Evolutionary conservation across 1,139 yeast genomes (phyloP).

Genomic region (Taiozyma onychis): DNA sequence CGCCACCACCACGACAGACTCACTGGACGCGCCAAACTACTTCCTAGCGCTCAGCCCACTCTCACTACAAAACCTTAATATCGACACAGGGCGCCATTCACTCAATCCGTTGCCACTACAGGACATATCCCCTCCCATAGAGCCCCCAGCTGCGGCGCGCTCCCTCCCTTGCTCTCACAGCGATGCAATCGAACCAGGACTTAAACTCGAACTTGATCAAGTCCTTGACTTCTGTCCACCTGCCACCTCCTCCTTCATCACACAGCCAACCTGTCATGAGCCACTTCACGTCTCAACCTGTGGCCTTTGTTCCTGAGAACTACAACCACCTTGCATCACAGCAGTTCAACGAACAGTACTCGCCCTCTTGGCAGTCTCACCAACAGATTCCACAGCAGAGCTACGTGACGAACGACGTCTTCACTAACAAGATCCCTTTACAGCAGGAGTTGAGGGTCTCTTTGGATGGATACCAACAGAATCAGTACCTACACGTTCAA

Average conservation of each 20-base stretch:
- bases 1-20: not conserved
- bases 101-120: not conserved
- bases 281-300: not conserved
- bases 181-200: slow-evolving; percentile 24
- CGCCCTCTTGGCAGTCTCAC: not conserved
- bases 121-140: not conserved
- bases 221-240: slow-evolving; percentile 37
- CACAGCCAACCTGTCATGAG: not conserved
- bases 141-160: not conserved
- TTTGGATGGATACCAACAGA: not conserved
- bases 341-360: not conserved
- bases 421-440: not conserved
- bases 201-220: slow-evolving; percentile 34
- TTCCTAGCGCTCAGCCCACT: not conserved
- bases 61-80: not conserved
- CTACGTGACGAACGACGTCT: slow-evolving; percentile 4
- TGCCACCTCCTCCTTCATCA: slow-evolving; percentile 39
- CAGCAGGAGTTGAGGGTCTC: not conserved
- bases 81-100: not conserved
- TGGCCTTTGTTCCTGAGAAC: not conserved
- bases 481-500: not conserved
- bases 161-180: not conserved
- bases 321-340: not conserved
- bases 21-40: not conserved
- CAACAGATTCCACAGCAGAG: not conserved